Percentiles rank a stretch among this genome's conserved stretches.
phyloP scores from a whole-genome alignment of 768 basidiomycete genomes.

The Cystobasidium onofrii region DNA sequence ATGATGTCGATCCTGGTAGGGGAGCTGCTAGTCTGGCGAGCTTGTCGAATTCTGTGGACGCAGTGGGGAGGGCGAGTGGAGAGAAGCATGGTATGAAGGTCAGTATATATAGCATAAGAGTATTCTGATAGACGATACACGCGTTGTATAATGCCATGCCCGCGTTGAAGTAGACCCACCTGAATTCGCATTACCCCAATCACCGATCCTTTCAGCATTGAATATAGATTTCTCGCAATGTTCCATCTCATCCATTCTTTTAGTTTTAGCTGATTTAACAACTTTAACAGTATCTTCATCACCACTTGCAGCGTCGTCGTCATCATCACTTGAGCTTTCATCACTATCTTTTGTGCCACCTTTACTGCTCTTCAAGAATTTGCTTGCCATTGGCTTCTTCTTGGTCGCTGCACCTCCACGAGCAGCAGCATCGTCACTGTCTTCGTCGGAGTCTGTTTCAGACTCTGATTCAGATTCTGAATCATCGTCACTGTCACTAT shows the following conservation, averaged over 20 bases:
- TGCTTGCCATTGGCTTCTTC: constrained; percentile 45
- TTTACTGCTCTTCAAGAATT: constrained; percentile 48
- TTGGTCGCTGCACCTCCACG: constrained; percentile 47
- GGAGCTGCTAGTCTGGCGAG: constrained; percentile 78
- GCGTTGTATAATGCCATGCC: too few species aligned
- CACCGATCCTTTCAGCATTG: constrained; percentile 89
- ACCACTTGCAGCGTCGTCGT: constrained; percentile 56
- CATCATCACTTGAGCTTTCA: constrained; percentile 40
- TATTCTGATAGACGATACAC: too few species aligned
- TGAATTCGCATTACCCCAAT: constrained; percentile 63
- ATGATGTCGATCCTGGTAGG: constrained; percentile 67
- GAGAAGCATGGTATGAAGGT: not conserved
- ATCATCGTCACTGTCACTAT: constrained; percentile 68
- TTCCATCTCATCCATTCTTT: constrained; percentile 90
- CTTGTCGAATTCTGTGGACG: constrained; percentile 79
- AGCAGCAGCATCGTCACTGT: constrained; percentile 53
- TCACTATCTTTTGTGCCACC: constrained; percentile 49
- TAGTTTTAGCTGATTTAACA: constrained; percentile 82
- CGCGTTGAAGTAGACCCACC: constrained; percentile 19
- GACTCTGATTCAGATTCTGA: constrained; percentile 61
- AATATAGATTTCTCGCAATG: constrained; percentile 81
- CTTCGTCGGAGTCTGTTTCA: constrained; percentile 59
- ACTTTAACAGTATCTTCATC: constrained; percentile 58
- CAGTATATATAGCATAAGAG: too few species aligned
- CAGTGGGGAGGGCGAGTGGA: not conserved